Evolutionary conservation across 2,329 filamentous ascomycete species (phyloP), one percentile per base, ranked within the genome.

Genomic region (Amauroascus niger): DNA sequence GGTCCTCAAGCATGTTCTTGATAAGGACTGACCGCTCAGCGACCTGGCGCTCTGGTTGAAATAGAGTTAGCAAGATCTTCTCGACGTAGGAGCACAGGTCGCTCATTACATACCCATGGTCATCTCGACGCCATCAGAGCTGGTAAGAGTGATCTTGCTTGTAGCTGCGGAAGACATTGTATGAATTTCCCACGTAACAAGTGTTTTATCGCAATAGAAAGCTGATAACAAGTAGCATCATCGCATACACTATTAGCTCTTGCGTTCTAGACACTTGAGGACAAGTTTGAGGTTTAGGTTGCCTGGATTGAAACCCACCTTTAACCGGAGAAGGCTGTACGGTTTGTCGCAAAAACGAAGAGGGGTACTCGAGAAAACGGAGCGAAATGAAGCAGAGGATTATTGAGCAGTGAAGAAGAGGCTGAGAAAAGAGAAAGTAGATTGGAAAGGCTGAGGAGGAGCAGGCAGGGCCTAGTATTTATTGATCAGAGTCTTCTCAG

Each of bases 1-100:
- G 75, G 75, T 98, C 93, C 67, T 95, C 90, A 44, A 98, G 80
- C 85, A 98, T 85, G 78, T 97, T 95, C 82, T 95, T 96, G 77
- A 98, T 94, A 51, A 98, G 79, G 65, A 96, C 82, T 2, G 88
- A 95, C 61, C 91, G 87, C 76, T 95, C 88, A 40, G 87, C 88
- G 57, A 97, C 87, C 35, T 81, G 77, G 60, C 88, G 87, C 60
- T 95, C 89, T 87, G 58, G 33, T 16, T 48, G 24, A 18, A 71
- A 52, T 78, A 41, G 11, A 22, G 51, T 63, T 56, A 62, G 58
- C 37, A 30, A 30, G 41, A 5, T 13, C 11, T 14, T 43, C 41
- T 24, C 9, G 13, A 1, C 14, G 9, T 7, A 45, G 1, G 13
- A 24, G 16, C 18, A 14, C 20, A 6, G 18, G 18, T 41, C 8